phyloP scores from a whole-genome alignment of 768 basidiomycete genomes.

The Tubosaeta sp. region DNA sequence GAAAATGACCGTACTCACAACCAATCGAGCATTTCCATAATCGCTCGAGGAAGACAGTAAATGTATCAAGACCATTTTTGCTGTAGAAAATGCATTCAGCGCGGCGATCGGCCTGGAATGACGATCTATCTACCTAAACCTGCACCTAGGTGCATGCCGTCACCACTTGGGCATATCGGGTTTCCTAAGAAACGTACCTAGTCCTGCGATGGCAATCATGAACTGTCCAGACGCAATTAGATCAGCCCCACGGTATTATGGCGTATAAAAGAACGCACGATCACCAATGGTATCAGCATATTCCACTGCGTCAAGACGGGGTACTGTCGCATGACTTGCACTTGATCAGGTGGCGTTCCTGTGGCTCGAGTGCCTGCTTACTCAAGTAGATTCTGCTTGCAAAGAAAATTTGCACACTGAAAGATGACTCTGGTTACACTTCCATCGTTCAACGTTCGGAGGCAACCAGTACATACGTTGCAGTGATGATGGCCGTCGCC shows the following conservation, averaged over 20 bases:
- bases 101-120: not conserved
- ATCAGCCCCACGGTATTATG: not conserved
- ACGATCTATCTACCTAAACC: slow-evolving; percentile 4
- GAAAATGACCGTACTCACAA: not conserved
- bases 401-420: slow-evolving; percentile 7
- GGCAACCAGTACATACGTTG: not conserved
- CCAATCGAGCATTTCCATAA: not conserved
- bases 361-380: not conserved
- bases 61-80: not conserved
- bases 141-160: not conserved
- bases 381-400: slow-evolving; percentile 5
- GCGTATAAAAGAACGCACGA: slow-evolving; percentile 2
- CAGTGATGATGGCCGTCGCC: not conserved
- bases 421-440: not conserved
- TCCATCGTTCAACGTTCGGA: not conserved
- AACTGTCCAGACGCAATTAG: not conserved
- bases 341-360: not conserved
- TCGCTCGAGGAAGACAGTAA: not conserved
- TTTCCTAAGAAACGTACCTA: slow-evolving; percentile 1
- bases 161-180: not conserved
- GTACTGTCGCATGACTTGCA: slow-evolving; percentile 5
- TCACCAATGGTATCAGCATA: not conserved
- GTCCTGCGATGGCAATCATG: not conserved
- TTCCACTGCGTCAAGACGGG: not conserved
- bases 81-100: slow-evolving; percentile 1